phyloP scores from a whole-genome alignment of 2,329 filamentous ascomycete species.

The Fusarium nanum region DNA sequence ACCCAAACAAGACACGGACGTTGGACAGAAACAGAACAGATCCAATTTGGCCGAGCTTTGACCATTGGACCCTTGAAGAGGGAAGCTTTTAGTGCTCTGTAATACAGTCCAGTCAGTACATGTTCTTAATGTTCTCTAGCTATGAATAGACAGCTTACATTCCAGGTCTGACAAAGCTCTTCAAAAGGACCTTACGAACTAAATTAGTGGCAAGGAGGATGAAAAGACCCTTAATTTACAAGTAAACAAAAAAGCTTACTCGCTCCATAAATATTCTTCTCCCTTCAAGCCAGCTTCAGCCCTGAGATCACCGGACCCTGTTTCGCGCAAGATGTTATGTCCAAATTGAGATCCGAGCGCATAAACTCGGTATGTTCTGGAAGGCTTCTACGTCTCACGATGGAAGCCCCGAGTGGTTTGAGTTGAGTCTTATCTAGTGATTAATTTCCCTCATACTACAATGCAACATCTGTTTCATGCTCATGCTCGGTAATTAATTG shows the following conservation, averaged over 20 bases:
- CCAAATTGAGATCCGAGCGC: conserved; percentile 23
- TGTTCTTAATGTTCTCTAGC: neutral
- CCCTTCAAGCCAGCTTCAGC: conserved; percentile 9
- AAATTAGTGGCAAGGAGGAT: neutral
- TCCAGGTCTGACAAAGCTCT: conserved; percentile 13
- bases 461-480: conserved; percentile 13
- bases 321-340: conserved; percentile 1
- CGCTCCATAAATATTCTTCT: conserved; percentile 13
- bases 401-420: neutral
- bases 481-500: neutral
- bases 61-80: neutral
- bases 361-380: conserved; percentile 26
- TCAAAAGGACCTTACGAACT: conserved; percentile 2
- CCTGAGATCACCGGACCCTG: conserved; percentile 10
- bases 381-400: conserved; percentile 25
- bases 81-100: neutral
- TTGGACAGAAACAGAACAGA: neutral
- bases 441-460: conserved; percentile 27
- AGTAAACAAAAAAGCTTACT: conserved; percentile 6
- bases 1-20: conserved; percentile 4
- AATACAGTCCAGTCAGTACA: neutral
- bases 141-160: conserved; percentile 3
- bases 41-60: conserved; percentile 16
- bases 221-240: conserved; percentile 14
- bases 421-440: neutral